phyloP scores from a whole-genome alignment of 169 alveolate species.

The Babesia bovis region DNA sequence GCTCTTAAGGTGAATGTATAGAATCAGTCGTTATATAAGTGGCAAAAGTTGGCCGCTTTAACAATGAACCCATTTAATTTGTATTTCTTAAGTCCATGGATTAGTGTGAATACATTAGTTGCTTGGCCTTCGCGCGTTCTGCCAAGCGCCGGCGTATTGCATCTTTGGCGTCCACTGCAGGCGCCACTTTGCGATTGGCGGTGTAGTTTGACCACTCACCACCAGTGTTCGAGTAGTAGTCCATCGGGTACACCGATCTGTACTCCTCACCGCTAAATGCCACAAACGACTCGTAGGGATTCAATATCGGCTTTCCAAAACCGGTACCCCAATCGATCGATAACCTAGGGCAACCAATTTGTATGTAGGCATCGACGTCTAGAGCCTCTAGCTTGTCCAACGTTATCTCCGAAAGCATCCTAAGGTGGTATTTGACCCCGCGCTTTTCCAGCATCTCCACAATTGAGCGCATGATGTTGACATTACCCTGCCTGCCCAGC shows the following conservation, averaged over 20 bases:
- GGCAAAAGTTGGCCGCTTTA: too few species aligned
- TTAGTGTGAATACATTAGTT: constrained; percentile 9
- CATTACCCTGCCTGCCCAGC: constrained; percentile 84
- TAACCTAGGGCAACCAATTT: constrained; percentile 98
- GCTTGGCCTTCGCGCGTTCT: constrained; percentile 15
- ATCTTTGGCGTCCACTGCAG: constrained; percentile 13
- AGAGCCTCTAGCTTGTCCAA: constrained; percentile 64
- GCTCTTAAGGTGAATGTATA: too few species aligned
- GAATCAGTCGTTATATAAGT: too few species aligned
- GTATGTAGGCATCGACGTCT: constrained; percentile 72
- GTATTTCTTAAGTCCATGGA: too few species aligned
- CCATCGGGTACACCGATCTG: constrained; percentile 85
- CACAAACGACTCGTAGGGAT: constrained; percentile 96
- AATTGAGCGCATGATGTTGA: constrained; percentile 67
- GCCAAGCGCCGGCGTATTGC: constrained; percentile 23
- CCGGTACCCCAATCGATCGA: constrained; percentile 98
- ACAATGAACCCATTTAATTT: too few species aligned
- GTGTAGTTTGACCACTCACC: constrained; percentile 88
- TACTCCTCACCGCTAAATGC: constrained; percentile 82
- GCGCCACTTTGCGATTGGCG: constrained; percentile 34
- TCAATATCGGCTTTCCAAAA: constrained; percentile 90
- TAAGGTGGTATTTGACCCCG: constrained; percentile 43
- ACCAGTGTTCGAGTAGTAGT: constrained; percentile 84
- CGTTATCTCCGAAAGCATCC: constrained; percentile 75
- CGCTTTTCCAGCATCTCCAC: constrained; percentile 42